These are phyloP conservation scores for Pleomassaria siparia DNA, from an alignment of 2,329 filamentous ascomycete genomes.

Conservation along the genomic window DNA sequence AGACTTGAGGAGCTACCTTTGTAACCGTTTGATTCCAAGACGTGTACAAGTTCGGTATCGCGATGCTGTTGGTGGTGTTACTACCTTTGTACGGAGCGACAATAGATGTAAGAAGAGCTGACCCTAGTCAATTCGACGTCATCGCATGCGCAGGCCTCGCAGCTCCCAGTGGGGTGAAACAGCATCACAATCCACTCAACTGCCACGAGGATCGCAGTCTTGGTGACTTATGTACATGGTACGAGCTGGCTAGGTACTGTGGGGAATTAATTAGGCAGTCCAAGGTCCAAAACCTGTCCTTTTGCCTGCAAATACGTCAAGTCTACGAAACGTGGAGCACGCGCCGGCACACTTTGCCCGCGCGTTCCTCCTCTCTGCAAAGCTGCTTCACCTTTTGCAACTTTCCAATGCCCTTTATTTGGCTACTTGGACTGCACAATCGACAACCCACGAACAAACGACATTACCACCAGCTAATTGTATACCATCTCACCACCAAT, in stretches of 20 bases:
- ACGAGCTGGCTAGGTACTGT: too few relatives aligned
- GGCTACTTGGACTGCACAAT: neutral
- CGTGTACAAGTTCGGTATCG: neutral
- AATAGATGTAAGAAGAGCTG: neutral
- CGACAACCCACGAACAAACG: constrained; percentile 9
- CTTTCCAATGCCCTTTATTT: neutral
- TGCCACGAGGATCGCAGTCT: constrained; percentile 1
- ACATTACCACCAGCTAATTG: constrained; percentile 14
- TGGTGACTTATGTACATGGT: constrained; percentile 1
- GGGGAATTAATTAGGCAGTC: constrained; percentile 2
- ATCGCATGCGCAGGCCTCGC: neutral
- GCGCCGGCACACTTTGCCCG: neutral
- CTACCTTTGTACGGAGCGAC: neutral
- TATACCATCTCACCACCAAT: constrained; percentile 3
- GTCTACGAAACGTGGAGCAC: too few relatives aligned
- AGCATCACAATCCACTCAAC: constrained; percentile 4
- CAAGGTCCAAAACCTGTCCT: constrained; percentile 10
- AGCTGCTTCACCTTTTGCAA: neutral
- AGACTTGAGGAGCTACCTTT: neutral
- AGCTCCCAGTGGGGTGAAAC: constrained; percentile 6
- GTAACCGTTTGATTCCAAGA: neutral
- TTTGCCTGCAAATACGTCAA: constrained; percentile 19
- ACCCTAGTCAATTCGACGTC: constrained; percentile 11
- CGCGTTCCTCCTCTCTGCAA: neutral
- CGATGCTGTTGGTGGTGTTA: neutral